Evolutionary conservation across 805 yeast species (phyloP).

Genomic region (Candida dajiaensis): DNA sequence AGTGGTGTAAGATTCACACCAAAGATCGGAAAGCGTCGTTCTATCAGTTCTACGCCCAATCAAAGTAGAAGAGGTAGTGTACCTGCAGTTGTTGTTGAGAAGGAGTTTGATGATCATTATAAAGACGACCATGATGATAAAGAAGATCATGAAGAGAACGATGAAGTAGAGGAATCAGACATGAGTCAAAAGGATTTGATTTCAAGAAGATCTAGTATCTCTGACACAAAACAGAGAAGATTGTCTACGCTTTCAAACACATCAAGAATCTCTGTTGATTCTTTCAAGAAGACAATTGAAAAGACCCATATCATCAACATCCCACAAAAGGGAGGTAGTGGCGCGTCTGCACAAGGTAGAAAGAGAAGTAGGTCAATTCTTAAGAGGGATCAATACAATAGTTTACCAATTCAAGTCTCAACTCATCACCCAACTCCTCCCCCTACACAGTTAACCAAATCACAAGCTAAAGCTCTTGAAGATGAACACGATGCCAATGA

Average conservation of each 20-base stretch:
- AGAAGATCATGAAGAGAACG: conserved; percentile 9
- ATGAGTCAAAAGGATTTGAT: conserved; percentile 4
- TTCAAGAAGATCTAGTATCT: conserved; percentile 15
- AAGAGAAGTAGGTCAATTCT: conserved; percentile 1
- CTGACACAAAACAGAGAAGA: conserved; percentile 30
- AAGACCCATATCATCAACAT: conserved; percentile 16
- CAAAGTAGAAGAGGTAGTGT: conserved; percentile 22
- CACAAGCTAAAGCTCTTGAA: conserved; percentile 3
- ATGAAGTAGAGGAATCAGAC: conserved; percentile 4
- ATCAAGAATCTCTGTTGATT: conserved; percentile 22
- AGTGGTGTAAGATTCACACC: conserved; percentile 65
- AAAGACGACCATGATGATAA: conserved; percentile 6
- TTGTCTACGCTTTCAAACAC: conserved; percentile 31
- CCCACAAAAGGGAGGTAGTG: background rate
- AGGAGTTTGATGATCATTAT: conserved; percentile 9
- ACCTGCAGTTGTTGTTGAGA: conserved; percentile 10
- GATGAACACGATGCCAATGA: conserved; percentile 1
- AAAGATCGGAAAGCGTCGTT: conserved; percentile 40
- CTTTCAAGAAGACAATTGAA: conserved; percentile 25
- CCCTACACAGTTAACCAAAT: background rate
- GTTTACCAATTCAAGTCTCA: conserved; percentile 1
- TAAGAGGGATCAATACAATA: background rate
- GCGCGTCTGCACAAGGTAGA: background rate
- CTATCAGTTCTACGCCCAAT: conserved; percentile 24
- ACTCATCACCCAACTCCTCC: conserved; percentile 1